Base-by-base conservation (phyloP, 192 early-diverging fungal genomes). In the Podila clonocystis region DNA sequence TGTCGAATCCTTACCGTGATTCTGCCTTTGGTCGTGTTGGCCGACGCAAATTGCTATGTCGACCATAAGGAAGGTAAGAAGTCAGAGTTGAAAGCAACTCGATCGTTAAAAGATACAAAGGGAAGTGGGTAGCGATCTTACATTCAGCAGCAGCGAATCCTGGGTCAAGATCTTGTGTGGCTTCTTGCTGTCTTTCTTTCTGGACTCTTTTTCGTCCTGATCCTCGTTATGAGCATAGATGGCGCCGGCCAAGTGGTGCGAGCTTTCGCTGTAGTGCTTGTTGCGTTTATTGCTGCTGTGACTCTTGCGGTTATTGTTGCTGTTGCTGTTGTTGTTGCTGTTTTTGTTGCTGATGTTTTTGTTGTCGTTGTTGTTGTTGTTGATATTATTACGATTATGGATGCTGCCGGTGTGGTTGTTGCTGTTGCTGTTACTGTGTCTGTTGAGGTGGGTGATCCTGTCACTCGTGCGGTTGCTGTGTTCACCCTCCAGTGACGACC, bases 81-180 rank as follows among this genome's bases (percentile, higher is more conserved):
- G 41, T 15, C 20, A 31, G 9, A 45, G 9, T 61, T 19, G 36
- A 60, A 3, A 66, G 34, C n/a, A 7, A 36, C 8, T 24, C 52
- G 52, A 5, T 26, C 52, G 6, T 55, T 7, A 5, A 55, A 24
- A 55, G 24, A 26, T 5, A 3, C n/a, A 6, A 17, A 55, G 1
- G 0, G 52, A 55, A 15, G 9, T 15, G 8, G 41, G 13, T 17
- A 3, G 52, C 50, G 52, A 31, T 3, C 68, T 72, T 79, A 79
- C 76, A 45, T 72, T 79, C 50, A 79, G 71, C 57, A 72, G 60
- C 3, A 79, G 36, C 12, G 70, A 72, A 59, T 64, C 48, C 36
- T 72, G 76, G 4, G 64, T 63, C 38, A 72, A 41, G 64, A 79
- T 72, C 70, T 72, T 67, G 68, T 69, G 75, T 29, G 64, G 64